Evolutionary conservation across 768 basidiomycete genomes (phyloP), one percentile per base, ranked within the genome.

Genomic region (Pleurotus giganteus): DNA sequence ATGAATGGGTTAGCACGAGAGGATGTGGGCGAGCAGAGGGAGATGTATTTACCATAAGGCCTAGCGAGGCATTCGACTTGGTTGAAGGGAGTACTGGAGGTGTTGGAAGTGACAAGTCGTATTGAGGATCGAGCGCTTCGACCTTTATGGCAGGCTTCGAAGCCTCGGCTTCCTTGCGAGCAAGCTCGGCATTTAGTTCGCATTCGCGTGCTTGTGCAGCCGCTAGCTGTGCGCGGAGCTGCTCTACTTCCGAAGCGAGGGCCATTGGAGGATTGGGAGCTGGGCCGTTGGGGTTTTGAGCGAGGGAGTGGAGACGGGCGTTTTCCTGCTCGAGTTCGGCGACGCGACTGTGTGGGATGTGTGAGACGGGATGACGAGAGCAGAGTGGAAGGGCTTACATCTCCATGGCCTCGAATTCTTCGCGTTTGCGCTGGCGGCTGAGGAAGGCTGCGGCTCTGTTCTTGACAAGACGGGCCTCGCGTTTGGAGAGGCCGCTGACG

Each of bases 361-460:
- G 15, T 31, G 43, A 28, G 46, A 43, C 46, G 32, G 57, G 52
- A 53, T 31, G 53, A 46, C 29, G 47, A 27, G 49, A 26, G 44
- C 39, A 50, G 55, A 62, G 60, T 55, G 46, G 55, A 57, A 46
- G 42, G 54, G 85, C 88, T 74, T 74, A 93, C 90, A 88, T 72
- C 77, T 94, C 92, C 89, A 94, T 93, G 64, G 67, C 76, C 72
- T 94, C 92, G 64, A 92, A 94, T 73, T 94, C 91, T 72, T 94
- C 92, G 54, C 92, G 84, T 71, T 94, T 94, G 63, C 92, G 80
- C 70, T 94, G 92, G 67, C 92, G 79, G 71, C 86, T 88, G 66
- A 94, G 86, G 75, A 94, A 94, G 56, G 92, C 92, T 9, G 92
- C 92, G 11, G 92, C 92, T 54, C 92, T 82, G 73, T 94, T 94